A percentile compares a stretch with the other conserved stretches of the same genome.
Conservation (phyloP, 176 grass and related monocot genomes). For the Aegilops sharonensis region DNA sequence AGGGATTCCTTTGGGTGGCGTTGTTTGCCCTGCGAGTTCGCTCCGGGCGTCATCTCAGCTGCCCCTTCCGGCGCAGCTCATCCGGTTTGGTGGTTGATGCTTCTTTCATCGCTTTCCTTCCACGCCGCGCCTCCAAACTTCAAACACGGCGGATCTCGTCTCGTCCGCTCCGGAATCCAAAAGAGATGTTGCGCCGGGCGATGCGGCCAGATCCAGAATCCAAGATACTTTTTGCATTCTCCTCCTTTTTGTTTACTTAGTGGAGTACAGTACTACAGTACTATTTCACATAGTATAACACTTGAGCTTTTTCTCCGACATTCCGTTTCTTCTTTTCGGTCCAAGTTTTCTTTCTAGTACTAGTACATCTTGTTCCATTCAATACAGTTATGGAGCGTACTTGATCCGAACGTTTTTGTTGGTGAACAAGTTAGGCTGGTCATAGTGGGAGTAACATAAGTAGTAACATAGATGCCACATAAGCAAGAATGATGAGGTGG, state of each 20-base stretch:
- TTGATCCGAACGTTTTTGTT: not conserved
- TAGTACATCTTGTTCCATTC: not conserved
- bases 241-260: not conserved
- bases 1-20: too few species aligned
- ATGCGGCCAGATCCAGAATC: constrained; percentile 13
- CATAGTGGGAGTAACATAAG: too few species aligned
- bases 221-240: not conserved
- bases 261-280: too few species aligned
- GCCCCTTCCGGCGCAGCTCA: not conserved
- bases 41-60: too few species aligned
- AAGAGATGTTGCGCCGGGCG: not conserved
- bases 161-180: too few species aligned
- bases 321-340: not conserved
- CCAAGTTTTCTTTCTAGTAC: not conserved
- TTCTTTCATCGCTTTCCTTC: not conserved
- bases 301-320: not conserved
- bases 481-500: too few species aligned
- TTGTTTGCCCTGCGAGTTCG: too few species aligned
- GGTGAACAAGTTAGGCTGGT: not conserved
- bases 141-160: not conserved
- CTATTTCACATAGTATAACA: too few species aligned
- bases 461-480: too few species aligned
- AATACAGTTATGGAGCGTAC: not conserved
- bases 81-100: not conserved
- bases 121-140: not conserved